phyloP scores from a whole-genome alignment of 306 rosid genomes.

The Vachellia pachyceras region DNA sequence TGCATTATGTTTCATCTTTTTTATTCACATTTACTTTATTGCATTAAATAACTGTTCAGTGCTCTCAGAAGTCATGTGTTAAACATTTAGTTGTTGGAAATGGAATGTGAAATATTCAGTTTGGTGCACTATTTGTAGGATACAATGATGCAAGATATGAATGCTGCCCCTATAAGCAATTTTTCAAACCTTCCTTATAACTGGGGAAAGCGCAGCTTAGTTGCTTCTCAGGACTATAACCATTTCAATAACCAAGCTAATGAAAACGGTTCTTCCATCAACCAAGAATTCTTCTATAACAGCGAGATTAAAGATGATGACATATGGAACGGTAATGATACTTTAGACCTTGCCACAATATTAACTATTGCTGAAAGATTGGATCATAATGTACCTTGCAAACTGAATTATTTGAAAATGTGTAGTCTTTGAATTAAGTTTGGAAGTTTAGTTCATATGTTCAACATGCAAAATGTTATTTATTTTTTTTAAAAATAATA shows the following conservation, averaged over 20 bases:
- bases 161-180: slow-evolving; percentile 42
- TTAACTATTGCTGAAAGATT: neutral
- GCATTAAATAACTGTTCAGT: neutral
- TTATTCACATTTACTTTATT: slow-evolving; percentile 14
- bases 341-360: slow-evolving; percentile 4
- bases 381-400: neutral
- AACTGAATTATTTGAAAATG: slow-evolving; percentile 18
- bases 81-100: neutral
- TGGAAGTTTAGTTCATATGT: neutral
- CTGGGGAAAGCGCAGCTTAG: slow-evolving; percentile 46
- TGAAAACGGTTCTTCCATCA: slow-evolving; percentile 45
- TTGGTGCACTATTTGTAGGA: slow-evolving; percentile 62
- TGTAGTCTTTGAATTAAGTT: neutral
- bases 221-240: slow-evolving; percentile 35
- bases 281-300: slow-evolving; percentile 48
- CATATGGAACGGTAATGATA: slow-evolving; percentile 63
- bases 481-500: neutral
- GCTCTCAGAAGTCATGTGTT: neutral
- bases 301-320: slow-evolving; percentile 46
- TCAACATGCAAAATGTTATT: neutral
- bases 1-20: slow-evolving; percentile 14
- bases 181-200: slow-evolving; percentile 56
- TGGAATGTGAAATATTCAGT: slow-evolving; percentile 31
- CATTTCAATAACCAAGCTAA: slow-evolving; percentile 42
- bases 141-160: slow-evolving; percentile 58